Percentiles rank a stretch among this genome's conserved stretches.
phyloP scores from a whole-genome alignment of 2,329 filamentous ascomycete genomes.

The Rutstroemia sydowiana region DNA sequence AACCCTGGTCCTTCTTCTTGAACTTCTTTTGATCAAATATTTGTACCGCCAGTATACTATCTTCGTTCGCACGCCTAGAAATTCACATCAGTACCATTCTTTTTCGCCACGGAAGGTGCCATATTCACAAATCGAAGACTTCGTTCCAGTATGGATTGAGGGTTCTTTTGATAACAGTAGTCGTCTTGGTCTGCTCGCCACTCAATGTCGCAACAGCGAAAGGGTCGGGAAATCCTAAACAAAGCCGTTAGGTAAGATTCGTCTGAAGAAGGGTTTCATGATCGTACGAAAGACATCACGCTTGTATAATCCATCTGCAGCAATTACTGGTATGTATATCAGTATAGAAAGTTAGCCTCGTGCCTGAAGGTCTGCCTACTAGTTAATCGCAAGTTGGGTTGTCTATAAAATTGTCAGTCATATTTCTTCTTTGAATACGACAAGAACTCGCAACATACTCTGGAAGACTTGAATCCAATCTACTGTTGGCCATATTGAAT shows the following conservation, averaged over 20 bases:
- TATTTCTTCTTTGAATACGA: slow-evolving; percentile 12
- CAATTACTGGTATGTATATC: slow-evolving; percentile 72
- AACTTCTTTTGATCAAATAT: slow-evolving; percentile 99
- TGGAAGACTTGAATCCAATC: slow-evolving; percentile 55
- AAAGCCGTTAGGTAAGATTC: slow-evolving; percentile 14
- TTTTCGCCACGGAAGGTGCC: not conserved
- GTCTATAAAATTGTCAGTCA: slow-evolving; percentile 40
- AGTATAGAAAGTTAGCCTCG: slow-evolving; percentile 2
- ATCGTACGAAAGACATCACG: slow-evolving; percentile 95
- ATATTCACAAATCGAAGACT: slow-evolving; percentile 81
- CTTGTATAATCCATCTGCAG: slow-evolving; percentile 96
- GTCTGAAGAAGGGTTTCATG: slow-evolving; percentile 1
- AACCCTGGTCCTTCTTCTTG: slow-evolving; percentile 99
- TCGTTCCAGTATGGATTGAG: slow-evolving; percentile 99
- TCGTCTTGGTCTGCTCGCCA: slow-evolving; percentile 98
- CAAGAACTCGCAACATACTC: slow-evolving; percentile 43
- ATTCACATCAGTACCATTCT: slow-evolving; percentile 16
- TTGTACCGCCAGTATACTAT: slow-evolving; percentile 93
- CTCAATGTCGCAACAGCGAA: slow-evolving; percentile 96
- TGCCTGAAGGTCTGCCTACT: slow-evolving; percentile 51
- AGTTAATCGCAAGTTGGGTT: slow-evolving; percentile 85
- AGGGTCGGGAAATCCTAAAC: slow-evolving; percentile 85
- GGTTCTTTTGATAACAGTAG: slow-evolving; percentile 91
- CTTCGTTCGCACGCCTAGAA: slow-evolving; percentile 79
- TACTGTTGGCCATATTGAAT: slow-evolving; percentile 38